Base-by-base conservation (phyloP, 495 filamentous ascomycete species). In the Jackrogersella multiformis region DNA sequence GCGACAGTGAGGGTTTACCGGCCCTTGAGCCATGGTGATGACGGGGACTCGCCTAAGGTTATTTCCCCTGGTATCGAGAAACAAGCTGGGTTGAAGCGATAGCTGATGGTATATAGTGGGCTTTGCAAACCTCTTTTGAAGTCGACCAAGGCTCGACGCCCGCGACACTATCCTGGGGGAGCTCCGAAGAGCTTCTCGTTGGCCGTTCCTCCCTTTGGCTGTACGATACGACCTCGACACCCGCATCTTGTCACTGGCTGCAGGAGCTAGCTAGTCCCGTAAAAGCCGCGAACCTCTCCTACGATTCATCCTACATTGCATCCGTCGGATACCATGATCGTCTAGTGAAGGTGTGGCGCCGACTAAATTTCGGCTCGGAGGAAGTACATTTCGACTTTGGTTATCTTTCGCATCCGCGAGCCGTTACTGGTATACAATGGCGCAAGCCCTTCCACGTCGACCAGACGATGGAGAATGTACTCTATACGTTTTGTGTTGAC, bases 401-500 rank as follows among this genome's bases (percentile, higher is more conserved):
- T 4, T 99, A 99, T 77, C 86, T 99, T 1, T 79, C 88, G 10
- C 95, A 99, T 76, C 93, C 93, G 1, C 80, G 84, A 46, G 79
- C 89, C 0, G 87, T 99, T 26, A 96, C 91, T 7, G 86, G 84
- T 56, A 81, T 97, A 64, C 89, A 95, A 69, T 99, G 95, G 95
- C 86, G 93, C 28, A 82, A 83, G 53, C 90, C 92, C 2, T 85
- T 84, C 48, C 87, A 94, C 72, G 80, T 84, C 30, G 92, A 92
- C 23, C 91, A 96, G 72, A 89, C 86, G 5, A 86, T 90, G 38
- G 92, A 94, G 36, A 93, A 96, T 77, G 90, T 96, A 2, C 83
- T 99, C n/a, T 98, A 95, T 73, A 97, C 96, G 0, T 86, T 95
- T 58, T 96, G 93, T 71, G 85, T 84, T n/a, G 96, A 97, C 71